phyloP scores from a whole-genome alignment of 306 rosid genomes.

The Abrus precatorius region DNA sequence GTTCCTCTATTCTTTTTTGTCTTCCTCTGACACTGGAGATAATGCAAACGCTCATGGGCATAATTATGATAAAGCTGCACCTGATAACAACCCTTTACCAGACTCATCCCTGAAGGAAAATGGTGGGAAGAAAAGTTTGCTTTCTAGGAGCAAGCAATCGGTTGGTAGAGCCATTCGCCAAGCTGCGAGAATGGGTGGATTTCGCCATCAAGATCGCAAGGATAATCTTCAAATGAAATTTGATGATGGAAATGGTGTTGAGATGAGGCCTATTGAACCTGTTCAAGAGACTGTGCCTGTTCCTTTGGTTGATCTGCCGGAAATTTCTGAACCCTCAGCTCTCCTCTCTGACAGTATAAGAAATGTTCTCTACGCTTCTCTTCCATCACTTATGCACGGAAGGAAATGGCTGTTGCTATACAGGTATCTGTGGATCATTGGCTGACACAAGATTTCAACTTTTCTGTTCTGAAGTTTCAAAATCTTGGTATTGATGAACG shows the following conservation, averaged over 20 bases:
- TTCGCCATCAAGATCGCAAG: constrained; percentile 59
- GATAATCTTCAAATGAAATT: constrained; percentile 53
- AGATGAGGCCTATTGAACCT: constrained; percentile 62
- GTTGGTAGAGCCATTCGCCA: constrained; percentile 67
- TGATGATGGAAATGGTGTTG: constrained; percentile 61
- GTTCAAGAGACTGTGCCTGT: constrained; percentile 45
- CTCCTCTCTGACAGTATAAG: constrained; percentile 72
- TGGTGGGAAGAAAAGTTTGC: constrained; percentile 68
- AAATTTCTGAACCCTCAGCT: constrained; percentile 79
- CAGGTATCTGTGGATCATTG: constrained; percentile 61
- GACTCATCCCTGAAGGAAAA: constrained; percentile 60
- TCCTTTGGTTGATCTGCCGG: constrained; percentile 59
- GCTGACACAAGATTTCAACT: constrained; percentile 1
- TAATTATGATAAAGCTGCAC: constrained; percentile 55
- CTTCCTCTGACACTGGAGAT: constrained; percentile 66
- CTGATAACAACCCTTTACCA: constrained; percentile 39
- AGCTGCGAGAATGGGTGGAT: constrained; percentile 70
- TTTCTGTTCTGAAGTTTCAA: background rate
- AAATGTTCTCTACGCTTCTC: constrained; percentile 70
- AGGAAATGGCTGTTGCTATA: constrained; percentile 89
- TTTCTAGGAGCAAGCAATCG: constrained; percentile 80
- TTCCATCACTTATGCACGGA: constrained; percentile 90
- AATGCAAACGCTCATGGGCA: constrained; percentile 49
- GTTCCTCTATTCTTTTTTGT: constrained; percentile 77
- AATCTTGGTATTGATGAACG: background rate